These are phyloP conservation scores for Ogataea polymorpha DNA, from an alignment of 805 yeast species.

Conservation along the genomic window DNA sequence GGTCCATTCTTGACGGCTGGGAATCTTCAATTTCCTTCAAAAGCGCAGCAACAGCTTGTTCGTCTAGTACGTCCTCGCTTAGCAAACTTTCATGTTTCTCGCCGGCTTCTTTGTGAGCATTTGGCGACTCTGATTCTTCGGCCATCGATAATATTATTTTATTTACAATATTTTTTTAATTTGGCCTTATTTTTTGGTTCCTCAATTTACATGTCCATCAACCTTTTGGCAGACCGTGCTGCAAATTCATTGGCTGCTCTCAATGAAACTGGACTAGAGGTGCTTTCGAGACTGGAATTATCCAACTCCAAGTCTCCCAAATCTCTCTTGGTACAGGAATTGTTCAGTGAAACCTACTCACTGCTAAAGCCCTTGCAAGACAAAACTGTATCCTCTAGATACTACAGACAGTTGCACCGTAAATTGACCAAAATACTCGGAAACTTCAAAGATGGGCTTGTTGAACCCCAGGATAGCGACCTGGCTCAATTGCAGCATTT, in stretches of 20 bases:
- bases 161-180: neutral
- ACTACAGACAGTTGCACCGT: neutral
- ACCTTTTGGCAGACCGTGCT: constrained; percentile 17
- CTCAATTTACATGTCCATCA: constrained; percentile 11
- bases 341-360: constrained; percentile 16
- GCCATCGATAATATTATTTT: constrained; percentile 2
- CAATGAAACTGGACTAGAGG: constrained; percentile 15
- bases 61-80: neutral
- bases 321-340: constrained; percentile 11
- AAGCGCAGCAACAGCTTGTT: constrained; percentile 1
- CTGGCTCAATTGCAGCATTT: constrained; percentile 23
- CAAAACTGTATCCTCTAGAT: constrained; percentile 2
- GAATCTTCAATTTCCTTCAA: constrained; percentile 1
- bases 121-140: neutral
- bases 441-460: constrained; percentile 16
- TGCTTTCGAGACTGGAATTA: constrained; percentile 15
- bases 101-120: constrained; percentile 1
- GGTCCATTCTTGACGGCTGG: constrained; percentile 4
- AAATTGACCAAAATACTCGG: constrained; percentile 11
- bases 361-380: constrained; percentile 19
- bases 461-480: constrained; percentile 12
- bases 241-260: constrained; percentile 8
- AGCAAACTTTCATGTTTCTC: neutral
- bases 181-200: neutral
- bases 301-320: constrained; percentile 1